phyloP scores from a whole-genome alignment of 257 asterid genomes.

The Lycium barbarum region DNA sequence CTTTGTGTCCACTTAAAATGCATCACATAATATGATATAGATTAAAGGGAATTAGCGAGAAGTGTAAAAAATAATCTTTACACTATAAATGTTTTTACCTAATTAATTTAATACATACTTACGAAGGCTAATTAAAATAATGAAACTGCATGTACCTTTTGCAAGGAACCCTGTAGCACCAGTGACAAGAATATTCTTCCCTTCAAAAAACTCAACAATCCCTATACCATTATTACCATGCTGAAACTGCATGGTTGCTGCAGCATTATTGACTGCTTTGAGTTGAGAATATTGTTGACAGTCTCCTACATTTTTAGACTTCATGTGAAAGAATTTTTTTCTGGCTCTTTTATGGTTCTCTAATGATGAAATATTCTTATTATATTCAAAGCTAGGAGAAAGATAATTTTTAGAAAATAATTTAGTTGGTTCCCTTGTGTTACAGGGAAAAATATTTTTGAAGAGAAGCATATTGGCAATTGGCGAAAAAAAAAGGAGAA shows the following conservation, averaged over 20 bases:
- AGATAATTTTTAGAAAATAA: neutral
- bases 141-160: constrained; percentile 49
- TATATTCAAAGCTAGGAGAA: neutral
- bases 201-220: constrained; percentile 51
- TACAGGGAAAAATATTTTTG: neutral
- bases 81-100: no score
- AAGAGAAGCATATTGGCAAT: neutral
- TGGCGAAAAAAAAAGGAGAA: neutral
- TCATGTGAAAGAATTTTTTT: neutral
- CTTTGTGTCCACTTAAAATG: no score
- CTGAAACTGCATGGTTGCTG: no score
- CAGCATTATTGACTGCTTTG: neutral
- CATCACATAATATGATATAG: no score
- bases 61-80: no score
- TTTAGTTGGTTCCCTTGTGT: neutral
- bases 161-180: constrained; percentile 79
- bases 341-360: neutral
- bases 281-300: neutral
- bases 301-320: neutral
- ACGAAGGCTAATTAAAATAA: no score
- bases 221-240: constrained; percentile 49
- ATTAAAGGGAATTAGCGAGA: no score
- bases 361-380: neutral
- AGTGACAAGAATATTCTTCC: constrained; percentile 59
- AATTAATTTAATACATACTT: no score